These are phyloP conservation scores for Pichia phayaonensis DNA, from an alignment of 805 yeast species.

Conservation along the genomic window DNA sequence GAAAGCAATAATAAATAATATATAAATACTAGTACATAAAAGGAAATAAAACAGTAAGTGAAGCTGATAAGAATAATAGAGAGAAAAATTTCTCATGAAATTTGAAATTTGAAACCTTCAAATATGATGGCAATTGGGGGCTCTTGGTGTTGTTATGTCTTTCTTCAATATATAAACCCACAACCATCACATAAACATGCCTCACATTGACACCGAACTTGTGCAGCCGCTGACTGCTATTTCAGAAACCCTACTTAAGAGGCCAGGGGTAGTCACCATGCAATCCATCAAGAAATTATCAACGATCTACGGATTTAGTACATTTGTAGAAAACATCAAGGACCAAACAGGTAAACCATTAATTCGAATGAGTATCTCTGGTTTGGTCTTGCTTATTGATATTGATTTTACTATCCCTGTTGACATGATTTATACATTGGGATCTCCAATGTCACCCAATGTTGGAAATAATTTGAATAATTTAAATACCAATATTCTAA, in stretches of 20 bases:
- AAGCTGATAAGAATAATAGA: no score
- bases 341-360: conserved; percentile 3
- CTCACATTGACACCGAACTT: conserved; percentile 26
- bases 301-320: conserved; percentile 32
- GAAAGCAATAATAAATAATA: no score
- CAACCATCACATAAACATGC: conserved; percentile 15
- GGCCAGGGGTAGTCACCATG: conserved; percentile 30
- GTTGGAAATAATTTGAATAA: background rate
- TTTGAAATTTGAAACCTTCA: conserved; percentile 23
- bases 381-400: conserved; percentile 30
- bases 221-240: conserved; percentile 26
- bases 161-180: background rate
- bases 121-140: background rate
- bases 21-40: no score
- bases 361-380: conserved; percentile 26
- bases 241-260: conserved; percentile 26
- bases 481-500: background rate
- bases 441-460: conserved; percentile 9
- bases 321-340: conserved; percentile 6
- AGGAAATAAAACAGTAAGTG: no score
- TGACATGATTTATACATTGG: background rate
- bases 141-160: background rate
- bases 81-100: conserved; percentile 26
- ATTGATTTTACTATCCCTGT: conserved; percentile 26
- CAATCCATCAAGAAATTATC: conserved; percentile 29